Evolutionary conservation across 2,329 filamentous ascomycete genomes (phyloP).

Genomic region (Triangularia verruculosa): DNA sequence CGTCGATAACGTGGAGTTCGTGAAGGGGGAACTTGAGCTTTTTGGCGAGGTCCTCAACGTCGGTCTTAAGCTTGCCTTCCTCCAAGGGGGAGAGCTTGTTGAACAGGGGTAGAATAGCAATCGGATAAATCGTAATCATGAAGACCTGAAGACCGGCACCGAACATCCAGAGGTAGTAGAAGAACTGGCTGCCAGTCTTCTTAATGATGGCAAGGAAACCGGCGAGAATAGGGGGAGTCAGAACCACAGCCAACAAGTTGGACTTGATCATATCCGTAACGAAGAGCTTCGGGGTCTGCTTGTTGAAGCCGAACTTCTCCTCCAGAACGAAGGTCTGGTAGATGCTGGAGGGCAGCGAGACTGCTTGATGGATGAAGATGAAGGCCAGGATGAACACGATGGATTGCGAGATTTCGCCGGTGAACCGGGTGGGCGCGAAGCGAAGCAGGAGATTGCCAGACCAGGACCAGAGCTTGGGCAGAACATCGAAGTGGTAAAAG

Average conservation of each 20-base stretch:
- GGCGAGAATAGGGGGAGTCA: slow-evolving; percentile 84
- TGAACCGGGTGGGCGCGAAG: slow-evolving; percentile 74
- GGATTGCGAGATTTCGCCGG: slow-evolving; percentile 89
- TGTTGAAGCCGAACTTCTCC: slow-evolving; percentile 98
- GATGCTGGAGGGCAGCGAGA: slow-evolving; percentile 77
- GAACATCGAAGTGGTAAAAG: slow-evolving; percentile 85
- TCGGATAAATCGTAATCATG: slow-evolving; percentile 94
- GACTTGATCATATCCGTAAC: slow-evolving; percentile 88
- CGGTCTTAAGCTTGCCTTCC: slow-evolving; percentile 80
- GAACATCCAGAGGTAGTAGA: slow-evolving; percentile 97
- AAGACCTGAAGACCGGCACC: slow-evolving; percentile 85
- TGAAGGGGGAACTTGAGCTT: slow-evolving; percentile 87
- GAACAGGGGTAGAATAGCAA: slow-evolving; percentile 90
- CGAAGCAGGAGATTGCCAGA: slow-evolving; percentile 71
- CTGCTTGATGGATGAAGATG: slow-evolving; percentile 73
- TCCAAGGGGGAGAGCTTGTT: slow-evolving; percentile 95
- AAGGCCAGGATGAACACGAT: slow-evolving; percentile 90
- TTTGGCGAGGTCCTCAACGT: slow-evolving; percentile 79
- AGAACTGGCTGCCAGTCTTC: slow-evolving; percentile 90
- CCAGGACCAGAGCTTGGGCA: slow-evolving; percentile 85
- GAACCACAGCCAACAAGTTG: slow-evolving; percentile 73
- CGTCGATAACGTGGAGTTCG: slow-evolving; percentile 92
- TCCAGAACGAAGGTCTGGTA: slow-evolving; percentile 96
- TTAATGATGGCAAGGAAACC: slow-evolving; percentile 93
- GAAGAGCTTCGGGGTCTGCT: slow-evolving; percentile 88